Evolutionary conservation across 2,329 filamentous ascomycete genomes (phyloP), one percentile per base, ranked within the genome.

Genomic region (Colletotrichum godetiae): DNA sequence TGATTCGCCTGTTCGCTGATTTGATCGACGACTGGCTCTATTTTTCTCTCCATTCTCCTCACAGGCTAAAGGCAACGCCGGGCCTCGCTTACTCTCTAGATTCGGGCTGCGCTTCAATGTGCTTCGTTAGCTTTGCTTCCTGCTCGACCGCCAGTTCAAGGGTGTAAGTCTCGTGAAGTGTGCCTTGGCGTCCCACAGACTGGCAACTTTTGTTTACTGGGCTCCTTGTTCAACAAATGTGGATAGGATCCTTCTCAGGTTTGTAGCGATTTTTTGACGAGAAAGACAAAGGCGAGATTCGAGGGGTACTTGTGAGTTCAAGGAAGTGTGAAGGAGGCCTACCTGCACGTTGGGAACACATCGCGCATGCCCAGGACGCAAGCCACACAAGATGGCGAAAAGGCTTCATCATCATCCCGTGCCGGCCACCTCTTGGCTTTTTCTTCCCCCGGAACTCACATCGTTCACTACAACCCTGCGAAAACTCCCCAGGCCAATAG

Each of bases 401-500:
- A 68, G 35, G 37, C 64, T 49, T 68, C 65, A 67, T 71, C 52
- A 68, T 68, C 58, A 42, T 22, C 2, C 27, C 55, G 15, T 35
- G 27, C 55, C 64, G 5, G 29, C 11, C 27, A 57, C 27, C 53
- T 35, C 22, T 55, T 65, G 49, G 31, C 46, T 53, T 42, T 42
- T 7, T 7, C 37, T 15, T 22, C 22, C 35, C 10, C 37, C 3
- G 58, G 42, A 29, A 22, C 7, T 37, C 19, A 35, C 33, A 11
- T 29, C 35, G 33, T 42, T 49, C 42, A 29, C 24, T 55, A 13
- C 1, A 24, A 55, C 52, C 11, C 52, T 55, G 24, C 12, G 22
- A 12, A 11, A 24, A 49, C 8, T 7, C 42, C 19, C 42, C 19
- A 11, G 19, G 8, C 42, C 42, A 49, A 10, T 49, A n/a, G 19